phyloP scores from a whole-genome alignment of 2,329 filamentous ascomycete genomes.

The Penicillium sp. region DNA sequence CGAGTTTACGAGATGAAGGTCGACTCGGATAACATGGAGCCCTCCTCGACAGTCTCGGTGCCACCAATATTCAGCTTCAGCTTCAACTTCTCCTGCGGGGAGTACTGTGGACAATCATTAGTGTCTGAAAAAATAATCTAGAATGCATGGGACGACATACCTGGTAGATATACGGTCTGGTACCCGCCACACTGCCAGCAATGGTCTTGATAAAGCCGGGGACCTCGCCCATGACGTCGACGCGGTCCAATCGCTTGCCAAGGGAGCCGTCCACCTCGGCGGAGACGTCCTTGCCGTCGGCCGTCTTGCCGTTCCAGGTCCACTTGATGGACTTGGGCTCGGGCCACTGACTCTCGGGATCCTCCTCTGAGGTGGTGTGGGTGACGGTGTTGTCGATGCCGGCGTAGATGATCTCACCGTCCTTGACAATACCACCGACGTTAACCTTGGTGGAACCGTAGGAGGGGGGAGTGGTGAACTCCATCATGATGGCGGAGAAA shows the following conservation, averaged over 20 bases:
- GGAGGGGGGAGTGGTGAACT: constrained; percentile 88
- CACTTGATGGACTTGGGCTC: constrained; percentile 73
- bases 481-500: constrained; percentile 89
- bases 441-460: constrained; percentile 82
- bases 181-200: constrained; percentile 80
- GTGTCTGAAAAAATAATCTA: background rate
- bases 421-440: constrained; percentile 75
- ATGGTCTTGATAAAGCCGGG: constrained; percentile 94
- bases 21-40: constrained; percentile 77
- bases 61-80: constrained; percentile 84
- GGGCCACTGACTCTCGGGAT: constrained; percentile 80
- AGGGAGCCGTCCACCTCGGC: constrained; percentile 67
- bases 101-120: constrained; percentile 54
- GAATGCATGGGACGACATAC: constrained; percentile 45
- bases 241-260: constrained; percentile 67
- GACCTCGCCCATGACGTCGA: constrained; percentile 96
- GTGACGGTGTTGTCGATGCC: constrained; percentile 61
- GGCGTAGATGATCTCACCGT: constrained; percentile 72
- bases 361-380: constrained; percentile 66
- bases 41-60: constrained; percentile 71
- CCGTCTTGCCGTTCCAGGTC: constrained; percentile 71
- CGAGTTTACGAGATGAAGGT: constrained; percentile 77
- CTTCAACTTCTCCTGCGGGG: constrained; percentile 59
- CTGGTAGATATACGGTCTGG: constrained; percentile 97
- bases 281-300: constrained; percentile 68